Conservation (phyloP, 495 filamentous ascomycete species). For the Bacidia gigantensis region DNA sequence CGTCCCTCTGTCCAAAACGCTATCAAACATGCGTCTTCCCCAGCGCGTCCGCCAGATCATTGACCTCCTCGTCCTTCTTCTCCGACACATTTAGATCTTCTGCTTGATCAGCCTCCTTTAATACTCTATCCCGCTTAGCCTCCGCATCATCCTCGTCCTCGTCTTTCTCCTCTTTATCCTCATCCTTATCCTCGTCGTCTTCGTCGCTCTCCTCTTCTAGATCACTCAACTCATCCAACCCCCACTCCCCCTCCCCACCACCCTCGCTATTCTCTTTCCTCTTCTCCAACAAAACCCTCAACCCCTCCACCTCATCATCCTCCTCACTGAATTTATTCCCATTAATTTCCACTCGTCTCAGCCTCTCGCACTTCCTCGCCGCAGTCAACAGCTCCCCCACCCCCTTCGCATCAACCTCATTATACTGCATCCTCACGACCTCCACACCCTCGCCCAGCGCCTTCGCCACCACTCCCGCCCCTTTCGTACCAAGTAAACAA, state of each 20-base stretch:
- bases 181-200: slow-evolving; percentile 43
- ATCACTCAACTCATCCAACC: slow-evolving; percentile 59
- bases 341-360: slow-evolving; percentile 82
- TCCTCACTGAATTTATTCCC: slow-evolving; percentile 91
- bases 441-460: slow-evolving; percentile 63
- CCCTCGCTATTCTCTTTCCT: slow-evolving; percentile 44
- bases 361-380: slow-evolving; percentile 45
- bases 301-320: slow-evolving; percentile 44
- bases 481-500: slow-evolving; percentile 68
- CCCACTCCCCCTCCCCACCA: slow-evolving; percentile 54
- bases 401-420: slow-evolving; percentile 70
- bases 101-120: slow-evolving; percentile 58
- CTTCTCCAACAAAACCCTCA: slow-evolving; percentile 37
- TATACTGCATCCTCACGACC: slow-evolving; percentile 77
- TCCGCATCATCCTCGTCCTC: slow-evolving; percentile 37
- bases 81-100: slow-evolving; percentile 61
- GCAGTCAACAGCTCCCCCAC: slow-evolving; percentile 55
- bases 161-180: slow-evolving; percentile 39
- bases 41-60: slow-evolving; percentile 62
- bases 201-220: slow-evolving; percentile 59
- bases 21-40: slow-evolving; percentile 39
- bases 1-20: neutral
- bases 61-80: slow-evolving; percentile 64
- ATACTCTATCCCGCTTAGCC: slow-evolving; percentile 30
- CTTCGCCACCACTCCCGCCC: slow-evolving; percentile 56